phyloP scores from a whole-genome alignment of 768 basidiomycete genomes.

The Lactarius tabidus region DNA sequence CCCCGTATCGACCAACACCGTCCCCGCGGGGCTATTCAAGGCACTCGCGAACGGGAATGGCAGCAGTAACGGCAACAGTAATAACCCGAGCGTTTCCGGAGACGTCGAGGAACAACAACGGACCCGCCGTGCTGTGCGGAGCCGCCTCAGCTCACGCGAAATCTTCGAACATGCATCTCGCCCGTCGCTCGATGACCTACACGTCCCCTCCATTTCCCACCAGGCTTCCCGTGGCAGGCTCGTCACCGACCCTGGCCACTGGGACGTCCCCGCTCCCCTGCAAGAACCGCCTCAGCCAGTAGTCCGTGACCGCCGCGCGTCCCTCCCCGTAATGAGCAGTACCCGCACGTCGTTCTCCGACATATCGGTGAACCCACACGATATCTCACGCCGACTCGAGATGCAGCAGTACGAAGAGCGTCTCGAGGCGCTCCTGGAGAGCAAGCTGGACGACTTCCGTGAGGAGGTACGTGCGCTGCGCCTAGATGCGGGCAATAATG shows the following conservation, averaged over 20 bases:
- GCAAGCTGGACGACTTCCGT: constrained; percentile 55
- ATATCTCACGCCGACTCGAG: constrained; percentile 53
- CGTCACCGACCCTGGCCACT: constrained; percentile 54
- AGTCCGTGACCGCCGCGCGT: constrained; percentile 31
- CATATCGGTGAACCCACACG: constrained; percentile 43
- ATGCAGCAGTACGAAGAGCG: constrained; percentile 57
- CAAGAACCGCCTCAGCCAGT: constrained; percentile 40
- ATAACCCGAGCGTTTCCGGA: neutral
- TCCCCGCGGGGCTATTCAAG: constrained; percentile 85
- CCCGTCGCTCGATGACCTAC: constrained; percentile 74
- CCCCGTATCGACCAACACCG: constrained; percentile 61
- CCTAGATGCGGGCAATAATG: constrained; percentile 20
- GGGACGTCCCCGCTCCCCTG: constrained; percentile 31
- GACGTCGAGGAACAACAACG: constrained; percentile 59
- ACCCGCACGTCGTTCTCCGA: constrained; percentile 44
- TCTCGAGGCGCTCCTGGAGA: constrained; percentile 61
- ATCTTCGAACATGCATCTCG: constrained; percentile 62
- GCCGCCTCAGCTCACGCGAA: constrained; percentile 70
- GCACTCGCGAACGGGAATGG: constrained; percentile 47
- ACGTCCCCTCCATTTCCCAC: constrained; percentile 65
- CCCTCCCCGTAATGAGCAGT: constrained; percentile 43
- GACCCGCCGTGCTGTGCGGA: constrained; percentile 67
- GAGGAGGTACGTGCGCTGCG: constrained; percentile 36
- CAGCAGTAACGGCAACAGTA: constrained; percentile 26
- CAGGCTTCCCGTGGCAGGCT: constrained; percentile 51